Evolutionary conservation across 2,329 filamentous ascomycete species (phyloP), one percentile per base, ranked within the genome.

Genomic region (Stemphylium vesicarium): DNA sequence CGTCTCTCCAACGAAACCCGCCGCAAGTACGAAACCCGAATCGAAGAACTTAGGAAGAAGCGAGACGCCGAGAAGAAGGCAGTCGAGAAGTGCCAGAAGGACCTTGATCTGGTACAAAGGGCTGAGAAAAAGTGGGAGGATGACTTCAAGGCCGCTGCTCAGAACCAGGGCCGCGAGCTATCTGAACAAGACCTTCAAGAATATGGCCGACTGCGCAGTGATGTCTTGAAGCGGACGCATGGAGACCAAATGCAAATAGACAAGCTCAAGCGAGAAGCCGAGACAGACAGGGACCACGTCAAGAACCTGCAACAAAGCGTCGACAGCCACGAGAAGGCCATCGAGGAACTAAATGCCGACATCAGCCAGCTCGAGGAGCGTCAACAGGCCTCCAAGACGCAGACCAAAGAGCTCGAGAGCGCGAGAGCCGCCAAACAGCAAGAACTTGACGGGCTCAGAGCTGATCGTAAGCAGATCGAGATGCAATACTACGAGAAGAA

Each of bases 391-490:
- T 83, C 88, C 11, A 85, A 89, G 55, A 78, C 82, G 10, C 80
- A 81, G 4, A 84, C 89, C 55, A 88, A 88, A 62, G 82, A 90
- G 41, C 83, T 89, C n/a, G 83, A 86, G 7, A 84, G 85, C 57
- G 89, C 95, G n/a, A 90, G 96, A 44, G 88, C 92, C 26, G 78
- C 81, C 20, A 98, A 96, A 80, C 96, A 96, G 78, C 96, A 94
- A 71, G 90, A 95, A 56, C 90, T 92, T 71, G 95, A 96, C 71
- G 85, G 88, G 48, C 60, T 72, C 16, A 53, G 62, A 42, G 68
- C 72, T 5, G 71, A 73, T 47, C 70, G 69, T 29, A 62, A 61
- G 50, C 65, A 67, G 49, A 88, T 90, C 8, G 89, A 91, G 48
- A 90, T 96, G 70, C 88, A 88, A 71, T 86, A 89, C 49, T 95